Conservation (phyloP, 78 protist species). For the Anaeramoeba ignava region DNA sequence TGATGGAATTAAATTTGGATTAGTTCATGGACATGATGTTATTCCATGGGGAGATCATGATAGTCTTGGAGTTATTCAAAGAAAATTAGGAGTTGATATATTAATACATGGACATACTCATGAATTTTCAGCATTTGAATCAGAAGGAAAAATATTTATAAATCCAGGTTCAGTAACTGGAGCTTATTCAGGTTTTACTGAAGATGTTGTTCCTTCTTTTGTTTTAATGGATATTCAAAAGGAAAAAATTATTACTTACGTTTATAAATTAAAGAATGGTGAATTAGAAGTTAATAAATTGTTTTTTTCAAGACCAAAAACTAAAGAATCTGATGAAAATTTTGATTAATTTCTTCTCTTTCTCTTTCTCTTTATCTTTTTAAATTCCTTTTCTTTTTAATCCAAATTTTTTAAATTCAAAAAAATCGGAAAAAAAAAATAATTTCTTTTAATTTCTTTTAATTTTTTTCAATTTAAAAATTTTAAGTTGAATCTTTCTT, state of each 20-base stretch:
- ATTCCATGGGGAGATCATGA: conserved; percentile 69
- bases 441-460: too few relatives aligned
- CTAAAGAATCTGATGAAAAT: too few relatives aligned
- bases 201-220: conserved; percentile 71
- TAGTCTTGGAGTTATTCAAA: conserved; percentile 63
- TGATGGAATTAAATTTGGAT: conserved; percentile 85
- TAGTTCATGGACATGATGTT: conserved; percentile 95
- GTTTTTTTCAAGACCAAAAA: conserved; percentile 4
- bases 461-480: too few relatives aligned
- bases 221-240: conserved; percentile 87
- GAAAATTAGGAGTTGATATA: conserved; percentile 92
- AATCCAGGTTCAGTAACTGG: conserved; percentile 99
- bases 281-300: conserved; percentile 13
- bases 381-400: too few relatives aligned
- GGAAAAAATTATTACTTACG: conserved; percentile 30
- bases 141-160: conserved; percentile 71
- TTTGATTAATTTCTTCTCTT: too few relatives aligned
- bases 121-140: conserved; percentile 32
- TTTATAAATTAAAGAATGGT: conserved; percentile 17
- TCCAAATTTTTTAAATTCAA: too few relatives aligned
- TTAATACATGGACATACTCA: conserved; percentile 60
- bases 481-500: too few relatives aligned
- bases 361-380: too few relatives aligned
- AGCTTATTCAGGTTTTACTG: background rate
- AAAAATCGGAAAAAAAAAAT: too few relatives aligned